These are phyloP conservation scores for Macrocybe gigantea DNA, from an alignment of 768 basidiomycete species.

Conservation along the genomic window DNA sequence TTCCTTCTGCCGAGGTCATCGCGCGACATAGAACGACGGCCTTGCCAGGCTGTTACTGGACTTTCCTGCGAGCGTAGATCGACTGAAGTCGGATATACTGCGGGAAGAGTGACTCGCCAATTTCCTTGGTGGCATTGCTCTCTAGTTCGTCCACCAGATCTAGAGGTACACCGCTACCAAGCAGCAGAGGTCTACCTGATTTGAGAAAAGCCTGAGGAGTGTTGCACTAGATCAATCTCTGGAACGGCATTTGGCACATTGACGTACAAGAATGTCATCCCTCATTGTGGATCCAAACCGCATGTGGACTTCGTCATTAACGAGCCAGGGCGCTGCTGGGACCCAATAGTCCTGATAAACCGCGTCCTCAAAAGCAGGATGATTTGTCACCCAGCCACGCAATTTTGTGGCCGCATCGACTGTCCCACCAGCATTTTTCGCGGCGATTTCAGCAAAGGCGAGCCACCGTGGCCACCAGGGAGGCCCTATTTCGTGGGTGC, in stretches of 20 bases:
- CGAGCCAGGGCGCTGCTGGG: conserved; percentile 51
- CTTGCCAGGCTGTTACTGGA: neutral
- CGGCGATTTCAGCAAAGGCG: conserved; percentile 46
- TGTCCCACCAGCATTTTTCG: conserved; percentile 51
- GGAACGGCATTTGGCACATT: neutral
- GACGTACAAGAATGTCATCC: conserved; percentile 52
- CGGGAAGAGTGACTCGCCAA: conserved; percentile 37
- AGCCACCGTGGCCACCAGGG: conserved; percentile 66
- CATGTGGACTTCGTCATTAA: conserved; percentile 29
- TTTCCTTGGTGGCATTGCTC: conserved; percentile 42
- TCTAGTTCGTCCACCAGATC: conserved; percentile 50
- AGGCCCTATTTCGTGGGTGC: conserved; percentile 33
- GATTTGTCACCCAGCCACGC: conserved; percentile 44
- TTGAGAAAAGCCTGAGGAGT: conserved; percentile 51
- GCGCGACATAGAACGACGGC: too few relatives aligned
- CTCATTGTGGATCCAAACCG: conserved; percentile 40
- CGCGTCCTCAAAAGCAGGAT: conserved; percentile 54
- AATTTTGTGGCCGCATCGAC: conserved; percentile 57
- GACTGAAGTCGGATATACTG: conserved; percentile 53
- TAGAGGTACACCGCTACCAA: conserved; percentile 55
- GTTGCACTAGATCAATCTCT: neutral
- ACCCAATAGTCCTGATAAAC: conserved; percentile 58
- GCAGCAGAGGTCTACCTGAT: conserved; percentile 61
- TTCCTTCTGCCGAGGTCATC: too few relatives aligned
- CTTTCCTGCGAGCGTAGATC: conserved; percentile 53